Evolutionary conservation across 2,329 filamentous ascomycete genomes (phyloP).

Genomic region (Fusarium denticulatum): DNA sequence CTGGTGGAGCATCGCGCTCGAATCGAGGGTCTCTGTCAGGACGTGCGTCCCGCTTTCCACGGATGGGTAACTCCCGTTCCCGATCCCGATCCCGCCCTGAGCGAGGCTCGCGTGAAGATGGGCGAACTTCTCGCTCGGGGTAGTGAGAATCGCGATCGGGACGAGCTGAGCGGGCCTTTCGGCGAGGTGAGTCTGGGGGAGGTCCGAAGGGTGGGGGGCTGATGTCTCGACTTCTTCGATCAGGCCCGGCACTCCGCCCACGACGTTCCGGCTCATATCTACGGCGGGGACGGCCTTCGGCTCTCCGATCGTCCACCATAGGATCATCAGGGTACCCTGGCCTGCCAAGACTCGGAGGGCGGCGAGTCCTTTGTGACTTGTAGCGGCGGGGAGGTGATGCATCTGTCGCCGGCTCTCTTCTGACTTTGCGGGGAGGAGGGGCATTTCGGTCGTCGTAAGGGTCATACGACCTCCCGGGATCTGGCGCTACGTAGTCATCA

Average conservation of each 20-base stretch:
- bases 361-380: conserved; percentile 38
- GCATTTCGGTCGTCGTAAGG: conserved; percentile 30
- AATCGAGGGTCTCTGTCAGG: conserved; percentile 20
- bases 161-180: conserved; percentile 29
- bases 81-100: conserved; percentile 13
- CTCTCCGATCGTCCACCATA: conserved; percentile 5
- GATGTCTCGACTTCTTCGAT: conserved; percentile 20
- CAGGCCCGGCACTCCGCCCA: conserved; percentile 36
- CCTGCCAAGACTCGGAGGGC: conserved; percentile 29
- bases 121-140: conserved; percentile 11
- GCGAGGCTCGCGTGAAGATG: conserved; percentile 15
- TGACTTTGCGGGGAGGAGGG: conserved; percentile 12
- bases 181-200: conserved; percentile 33
- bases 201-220: conserved; percentile 32
- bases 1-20: conserved; percentile 9
- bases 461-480: conserved; percentile 34
- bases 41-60: conserved; percentile 12
- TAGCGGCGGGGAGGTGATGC: conserved; percentile 35
- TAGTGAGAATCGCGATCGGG: conserved; percentile 17
- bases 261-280: conserved; percentile 33
- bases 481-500: conserved; percentile 38
- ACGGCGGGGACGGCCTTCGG: conserved; percentile 9
- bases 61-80: conserved; percentile 19
- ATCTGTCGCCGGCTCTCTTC: conserved; percentile 14
- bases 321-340: conserved; percentile 30